phyloP scores from a whole-genome alignment of 257 asterid genomes.

The Petunia secreta region DNA sequence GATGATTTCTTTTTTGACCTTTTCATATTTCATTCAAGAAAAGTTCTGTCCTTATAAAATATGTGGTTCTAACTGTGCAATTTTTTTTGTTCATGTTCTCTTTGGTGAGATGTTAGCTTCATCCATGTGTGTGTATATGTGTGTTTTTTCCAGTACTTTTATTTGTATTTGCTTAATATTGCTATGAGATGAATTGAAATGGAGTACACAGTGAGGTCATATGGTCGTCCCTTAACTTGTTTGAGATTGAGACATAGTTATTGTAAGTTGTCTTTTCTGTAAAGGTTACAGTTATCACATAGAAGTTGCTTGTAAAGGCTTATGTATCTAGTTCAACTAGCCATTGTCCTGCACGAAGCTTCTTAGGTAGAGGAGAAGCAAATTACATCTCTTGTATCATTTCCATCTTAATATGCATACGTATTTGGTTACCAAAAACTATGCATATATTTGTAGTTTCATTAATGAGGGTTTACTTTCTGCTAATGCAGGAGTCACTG shows the following conservation, averaged over 20 bases:
- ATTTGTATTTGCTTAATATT: too few relatives aligned
- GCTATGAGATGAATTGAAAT: too few relatives aligned
- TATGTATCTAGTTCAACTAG: neutral
- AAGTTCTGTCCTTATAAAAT: neutral
- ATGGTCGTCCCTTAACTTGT: too few relatives aligned
- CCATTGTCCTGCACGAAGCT: neutral
- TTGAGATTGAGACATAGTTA: too few relatives aligned
- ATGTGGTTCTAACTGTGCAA: neutral
- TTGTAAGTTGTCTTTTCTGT: too few relatives aligned
- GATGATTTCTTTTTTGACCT: neutral
- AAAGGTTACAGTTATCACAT: neutral
- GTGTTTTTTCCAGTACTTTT: neutral
- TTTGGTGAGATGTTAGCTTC: neutral
- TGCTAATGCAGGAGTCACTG: conserved; percentile 73
- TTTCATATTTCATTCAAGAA: neutral
- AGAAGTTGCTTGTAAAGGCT: neutral
- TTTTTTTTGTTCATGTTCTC: neutral
- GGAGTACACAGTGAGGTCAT: too few relatives aligned
- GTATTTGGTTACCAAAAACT: neutral
- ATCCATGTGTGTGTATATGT: neutral
- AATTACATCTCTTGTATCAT: neutral
- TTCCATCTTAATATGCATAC: neutral
- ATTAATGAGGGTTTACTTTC: conserved; percentile 33
- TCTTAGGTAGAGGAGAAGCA: neutral
- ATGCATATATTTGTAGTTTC: neutral